Conservation (phyloP, 129 eudicot genomes). For the Centaurea solstitialis region DNA sequence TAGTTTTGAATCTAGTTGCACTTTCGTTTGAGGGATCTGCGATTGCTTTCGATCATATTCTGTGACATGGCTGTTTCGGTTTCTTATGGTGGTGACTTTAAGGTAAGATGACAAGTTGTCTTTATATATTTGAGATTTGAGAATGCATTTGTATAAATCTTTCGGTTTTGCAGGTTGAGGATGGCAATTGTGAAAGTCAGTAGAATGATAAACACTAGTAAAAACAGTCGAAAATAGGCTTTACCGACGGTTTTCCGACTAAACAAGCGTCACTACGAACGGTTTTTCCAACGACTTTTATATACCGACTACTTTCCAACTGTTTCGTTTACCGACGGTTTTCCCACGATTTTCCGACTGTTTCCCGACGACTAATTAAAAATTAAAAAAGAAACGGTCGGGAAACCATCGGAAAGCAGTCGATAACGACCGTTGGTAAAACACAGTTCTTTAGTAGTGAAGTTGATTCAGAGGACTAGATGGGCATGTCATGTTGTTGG, state of each 20-base stretch:
- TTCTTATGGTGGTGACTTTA: conserved; percentile 91
- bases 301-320: too few species aligned
- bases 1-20: conserved; percentile 66
- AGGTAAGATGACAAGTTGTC: conserved; percentile 41
- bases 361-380: too few species aligned
- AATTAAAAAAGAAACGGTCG: too few species aligned
- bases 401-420: too few species aligned
- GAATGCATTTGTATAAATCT: conserved; percentile 10
- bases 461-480: conserved; percentile 42
- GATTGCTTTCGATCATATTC: conserved; percentile 75
- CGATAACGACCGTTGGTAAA: too few species aligned
- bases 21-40: conserved; percentile 88
- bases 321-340: too few species aligned
- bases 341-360: too few species aligned
- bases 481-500: conserved; percentile 97
- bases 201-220: conserved; percentile 31
- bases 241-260: too few species aligned
- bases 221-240: too few species aligned
- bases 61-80: conserved; percentile 74
- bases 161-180: conserved; percentile 67
- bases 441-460: too few species aligned
- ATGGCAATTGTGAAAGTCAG: conserved; percentile 37
- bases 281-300: too few species aligned
- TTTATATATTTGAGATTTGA: neutral
- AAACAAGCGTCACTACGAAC: too few species aligned